These are phyloP conservation scores for Candida arabinofermentans DNA, from an alignment of 805 yeast genomes.

Conservation along the genomic window DNA sequence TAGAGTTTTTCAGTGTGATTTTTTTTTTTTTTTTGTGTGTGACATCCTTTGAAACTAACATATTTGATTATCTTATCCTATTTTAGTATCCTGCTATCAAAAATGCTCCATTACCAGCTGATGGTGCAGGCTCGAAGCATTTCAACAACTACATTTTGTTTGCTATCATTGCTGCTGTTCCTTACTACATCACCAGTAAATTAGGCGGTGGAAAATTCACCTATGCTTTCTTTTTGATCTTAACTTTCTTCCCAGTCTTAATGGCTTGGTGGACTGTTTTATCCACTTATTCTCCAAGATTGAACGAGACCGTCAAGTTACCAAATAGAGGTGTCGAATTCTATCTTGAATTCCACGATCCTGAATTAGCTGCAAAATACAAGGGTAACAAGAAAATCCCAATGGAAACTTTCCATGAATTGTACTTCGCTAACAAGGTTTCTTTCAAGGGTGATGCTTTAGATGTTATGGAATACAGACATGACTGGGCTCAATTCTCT, in stretches of 20 bases:
- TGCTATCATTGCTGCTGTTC: constrained; percentile 50
- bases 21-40: background rate
- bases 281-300: constrained; percentile 75
- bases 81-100: constrained; percentile 61
- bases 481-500: constrained; percentile 83
- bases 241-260: constrained; percentile 65
- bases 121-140: constrained; percentile 80
- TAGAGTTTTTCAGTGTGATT: too few species aligned
- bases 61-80: background rate
- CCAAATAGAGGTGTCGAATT: constrained; percentile 77
- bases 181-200: constrained; percentile 59
- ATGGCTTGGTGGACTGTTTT: constrained; percentile 79
- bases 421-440: constrained; percentile 79
- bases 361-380: constrained; percentile 63
- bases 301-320: constrained; percentile 69
- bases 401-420: constrained; percentile 87
- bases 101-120: constrained; percentile 87
- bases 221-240: constrained; percentile 53
- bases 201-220: constrained; percentile 68
- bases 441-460: constrained; percentile 84
- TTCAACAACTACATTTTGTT: constrained; percentile 60
- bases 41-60: background rate
- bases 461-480: constrained; percentile 80
- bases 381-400: constrained; percentile 76
- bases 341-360: constrained; percentile 79